These are phyloP conservation scores for Saccharomyces eubayanus DNA, from an alignment of 805 yeast genomes.

Conservation along the genomic window DNA sequence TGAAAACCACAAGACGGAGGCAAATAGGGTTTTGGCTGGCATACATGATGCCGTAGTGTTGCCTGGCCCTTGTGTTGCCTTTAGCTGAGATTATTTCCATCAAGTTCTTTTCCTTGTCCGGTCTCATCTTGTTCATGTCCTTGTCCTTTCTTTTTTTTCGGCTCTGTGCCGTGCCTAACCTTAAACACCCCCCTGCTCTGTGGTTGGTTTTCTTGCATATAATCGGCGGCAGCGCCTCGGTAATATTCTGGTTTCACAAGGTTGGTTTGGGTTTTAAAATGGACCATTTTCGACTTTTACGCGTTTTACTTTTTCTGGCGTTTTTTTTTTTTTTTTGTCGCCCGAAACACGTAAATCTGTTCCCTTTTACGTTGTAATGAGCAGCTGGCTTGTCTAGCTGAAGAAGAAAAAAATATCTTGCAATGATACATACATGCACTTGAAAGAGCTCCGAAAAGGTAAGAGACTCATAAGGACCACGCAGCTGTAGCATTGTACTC, in stretches of 20 bases:
- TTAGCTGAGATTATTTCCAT: neutral
- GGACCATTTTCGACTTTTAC: neutral
- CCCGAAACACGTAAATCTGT: neutral
- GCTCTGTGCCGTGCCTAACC: neutral
- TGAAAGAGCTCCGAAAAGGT: too few species aligned
- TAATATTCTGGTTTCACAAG: neutral
- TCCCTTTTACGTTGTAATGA: neutral
- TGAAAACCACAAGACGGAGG: neutral
- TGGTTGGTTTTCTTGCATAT: too few species aligned
- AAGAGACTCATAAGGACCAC: neutral
- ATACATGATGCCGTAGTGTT: neutral
- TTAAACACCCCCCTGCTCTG: too few species aligned
- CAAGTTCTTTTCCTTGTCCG: neutral
- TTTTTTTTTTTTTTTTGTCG: neutral
- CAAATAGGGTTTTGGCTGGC: neutral
- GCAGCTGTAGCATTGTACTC: neutral
- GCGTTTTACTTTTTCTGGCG: neutral
- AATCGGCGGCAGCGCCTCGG: neutral
- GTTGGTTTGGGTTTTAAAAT: neutral
- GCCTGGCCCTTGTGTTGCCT: neutral
- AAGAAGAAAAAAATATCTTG: neutral
- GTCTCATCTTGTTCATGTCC: neutral
- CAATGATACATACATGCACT: neutral
- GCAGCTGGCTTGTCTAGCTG: neutral
- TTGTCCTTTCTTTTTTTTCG: neutral